Evolutionary conservation across 768 basidiomycete genomes (phyloP), one percentile per base, ranked within the genome.

Genomic region (Auricularia sp.): DNA sequence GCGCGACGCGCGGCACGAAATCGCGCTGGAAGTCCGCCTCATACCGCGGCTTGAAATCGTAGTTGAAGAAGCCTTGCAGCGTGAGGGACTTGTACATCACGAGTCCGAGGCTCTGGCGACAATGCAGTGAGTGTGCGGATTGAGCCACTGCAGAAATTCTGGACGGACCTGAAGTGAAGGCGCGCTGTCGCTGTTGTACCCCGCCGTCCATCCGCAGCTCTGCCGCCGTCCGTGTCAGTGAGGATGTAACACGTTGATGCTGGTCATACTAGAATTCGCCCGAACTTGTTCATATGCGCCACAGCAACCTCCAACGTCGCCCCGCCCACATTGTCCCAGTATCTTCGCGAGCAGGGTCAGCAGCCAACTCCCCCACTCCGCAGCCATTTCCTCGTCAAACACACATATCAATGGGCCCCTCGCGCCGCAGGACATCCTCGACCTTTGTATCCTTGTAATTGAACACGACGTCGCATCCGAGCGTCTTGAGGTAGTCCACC

Each of bases 391-490:
- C 39, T 16, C 18, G 47, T 29, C 29, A 29, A 1, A n/a, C 63
- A 75, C 72, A 84, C 76, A 85, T 73, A 69, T 86, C 77, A 56
- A 87, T 78, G 0, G 81, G 83, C 2, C 86, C 87, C 68, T 89
- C 80, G 65, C 78, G 79, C 66, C 71, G 70, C 47, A 92, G 74
- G 2, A 87, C 76, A 10, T 85, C 82, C 1, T 69, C 69, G 0
- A 82, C 84, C 56, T 76, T 75, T 0, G 77, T 76, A 0, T 80
- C 88, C 78, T 91, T 88, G 75, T 88, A 90, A 72, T 90, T 89
- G 76, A 89, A 89, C 0, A 79, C 84, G 3, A 86, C 80, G 68
- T 91, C 88, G 0, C 84, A 83, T 0, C 87, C 89, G 21, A 88
- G 68, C 2, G 79, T 78, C 62, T 79, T 80, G 74, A 87, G 62